Evolutionary conservation across 106 monocot species (phyloP).

Genomic region (Triglochin maritima): DNA sequence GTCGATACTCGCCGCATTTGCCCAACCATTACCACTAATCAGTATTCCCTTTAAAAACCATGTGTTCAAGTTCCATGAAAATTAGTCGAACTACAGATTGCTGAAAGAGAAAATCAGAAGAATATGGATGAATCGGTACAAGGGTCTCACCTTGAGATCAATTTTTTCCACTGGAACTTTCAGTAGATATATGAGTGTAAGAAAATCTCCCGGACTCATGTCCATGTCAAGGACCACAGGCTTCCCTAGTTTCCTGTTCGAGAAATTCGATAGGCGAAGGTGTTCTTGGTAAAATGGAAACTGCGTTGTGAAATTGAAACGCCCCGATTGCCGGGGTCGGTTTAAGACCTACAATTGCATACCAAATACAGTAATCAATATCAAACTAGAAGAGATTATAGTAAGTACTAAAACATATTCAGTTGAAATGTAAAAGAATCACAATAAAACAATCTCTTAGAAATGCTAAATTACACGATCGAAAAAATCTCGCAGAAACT

Average conservation of each 20-base stretch:
- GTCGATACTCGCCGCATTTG: slow-evolving; percentile 77
- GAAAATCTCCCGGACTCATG: slow-evolving; percentile 89
- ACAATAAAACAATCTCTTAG: too few species aligned
- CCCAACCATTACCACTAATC: slow-evolving; percentile 86
- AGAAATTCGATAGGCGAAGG: slow-evolving; percentile 43
- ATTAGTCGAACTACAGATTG: background rate
- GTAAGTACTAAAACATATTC: background rate
- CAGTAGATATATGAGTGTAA: slow-evolving; percentile 73
- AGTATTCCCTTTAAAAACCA: slow-evolving; percentile 42
- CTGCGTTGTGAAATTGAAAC: slow-evolving; percentile 51
- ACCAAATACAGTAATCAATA: background rate
- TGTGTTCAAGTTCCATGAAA: background rate
- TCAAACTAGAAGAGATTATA: background rate
- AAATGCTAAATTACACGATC: too few species aligned
- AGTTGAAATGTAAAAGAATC: background rate
- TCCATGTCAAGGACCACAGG: slow-evolving; percentile 88
- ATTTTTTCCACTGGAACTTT: slow-evolving; percentile 59
- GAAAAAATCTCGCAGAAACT: too few species aligned
- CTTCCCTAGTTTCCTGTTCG: slow-evolving; percentile 30
- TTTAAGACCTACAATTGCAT: slow-evolving; percentile 47
- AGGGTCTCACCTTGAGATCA: slow-evolving; percentile 52
- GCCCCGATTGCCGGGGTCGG: slow-evolving; percentile 45
- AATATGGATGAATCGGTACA: background rate
- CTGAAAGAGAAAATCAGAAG: background rate
- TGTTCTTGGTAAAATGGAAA: slow-evolving; percentile 60